Evolutionary conservation across 1,139 yeast genomes (phyloP).

Genomic region (Suhomyces maxii): DNA sequence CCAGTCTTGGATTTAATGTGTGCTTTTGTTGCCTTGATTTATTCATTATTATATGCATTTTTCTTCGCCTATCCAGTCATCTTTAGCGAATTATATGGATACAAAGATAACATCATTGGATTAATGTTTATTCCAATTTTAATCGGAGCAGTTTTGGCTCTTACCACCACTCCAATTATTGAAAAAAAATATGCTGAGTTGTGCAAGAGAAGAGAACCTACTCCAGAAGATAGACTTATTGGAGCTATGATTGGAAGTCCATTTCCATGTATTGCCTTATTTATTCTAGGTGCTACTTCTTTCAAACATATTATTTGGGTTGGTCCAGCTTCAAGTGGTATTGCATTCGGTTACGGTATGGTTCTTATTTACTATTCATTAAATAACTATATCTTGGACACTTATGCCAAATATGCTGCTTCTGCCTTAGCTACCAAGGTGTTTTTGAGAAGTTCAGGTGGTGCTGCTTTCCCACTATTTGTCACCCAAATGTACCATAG

Average conservation of each 20-base stretch:
- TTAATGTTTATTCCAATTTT: constrained; percentile 84
- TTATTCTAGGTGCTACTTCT: constrained; percentile 88
- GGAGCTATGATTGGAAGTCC: constrained; percentile 93
- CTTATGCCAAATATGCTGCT: constrained; percentile 86
- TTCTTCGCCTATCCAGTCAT: constrained; percentile 88
- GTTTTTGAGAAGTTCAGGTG: constrained; percentile 82
- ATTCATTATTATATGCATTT: constrained; percentile 84
- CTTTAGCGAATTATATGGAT: constrained; percentile 65
- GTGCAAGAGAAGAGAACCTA: constrained; percentile 59
- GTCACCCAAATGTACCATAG: constrained; percentile 77
- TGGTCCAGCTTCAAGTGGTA: constrained; percentile 89
- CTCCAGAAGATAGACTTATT: constrained; percentile 82
- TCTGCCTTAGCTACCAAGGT: constrained; percentile 89
- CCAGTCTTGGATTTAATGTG: constrained; percentile 84
- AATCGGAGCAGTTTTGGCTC: constrained; percentile 78
- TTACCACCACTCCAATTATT: constrained; percentile 67
- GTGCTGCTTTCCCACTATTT: constrained; percentile 90
- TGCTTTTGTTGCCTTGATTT: constrained; percentile 81
- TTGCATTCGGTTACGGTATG: constrained; percentile 91
- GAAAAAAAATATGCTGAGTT: constrained; percentile 60
- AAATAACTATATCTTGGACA: constrained; percentile 86
- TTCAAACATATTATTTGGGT: constrained; percentile 83
- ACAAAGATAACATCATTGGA: constrained; percentile 69
- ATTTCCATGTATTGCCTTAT: constrained; percentile 82
- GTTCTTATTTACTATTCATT: constrained; percentile 83